Evolutionary conservation across 208 protist genomes (phyloP).

Genomic region (Phytomonas sp.): DNA sequence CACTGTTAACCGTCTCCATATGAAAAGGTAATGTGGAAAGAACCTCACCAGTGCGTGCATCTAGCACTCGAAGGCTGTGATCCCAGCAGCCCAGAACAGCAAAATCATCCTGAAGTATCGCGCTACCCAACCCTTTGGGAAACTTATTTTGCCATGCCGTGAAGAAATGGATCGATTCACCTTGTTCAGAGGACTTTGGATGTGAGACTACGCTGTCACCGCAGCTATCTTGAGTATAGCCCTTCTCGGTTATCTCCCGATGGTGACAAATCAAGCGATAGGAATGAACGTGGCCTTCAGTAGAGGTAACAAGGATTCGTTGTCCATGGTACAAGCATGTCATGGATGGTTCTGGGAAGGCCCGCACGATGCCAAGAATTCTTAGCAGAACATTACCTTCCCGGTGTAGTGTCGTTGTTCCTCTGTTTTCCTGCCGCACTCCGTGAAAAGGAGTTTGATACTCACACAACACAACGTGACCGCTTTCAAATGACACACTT

Average conservation of each 20-base stretch:
- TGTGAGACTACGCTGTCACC: constrained; percentile 1
- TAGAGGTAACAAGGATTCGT: constrained; percentile 46
- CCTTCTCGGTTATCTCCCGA: neutral
- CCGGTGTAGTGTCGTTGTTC: neutral
- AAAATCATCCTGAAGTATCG: constrained; percentile 37
- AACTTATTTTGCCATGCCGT: constrained; percentile 32
- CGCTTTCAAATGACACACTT: constrained; percentile 64
- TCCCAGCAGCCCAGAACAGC: constrained; percentile 68
- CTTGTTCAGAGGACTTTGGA: neutral
- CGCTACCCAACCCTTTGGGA: constrained; percentile 56
- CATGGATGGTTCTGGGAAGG: constrained; percentile 64
- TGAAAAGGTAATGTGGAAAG: constrained; percentile 61
- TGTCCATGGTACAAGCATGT: constrained; percentile 41
- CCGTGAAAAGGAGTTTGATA: constrained; percentile 8
- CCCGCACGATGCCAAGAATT: constrained; percentile 36
- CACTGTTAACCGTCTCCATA: constrained; percentile 44
- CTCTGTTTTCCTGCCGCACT: neutral
- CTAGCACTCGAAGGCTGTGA: constrained; percentile 60
- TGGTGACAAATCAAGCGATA: constrained; percentile 19
- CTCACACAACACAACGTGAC: constrained; percentile 45
- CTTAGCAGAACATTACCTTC: neutral
- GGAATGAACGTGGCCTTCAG: constrained; percentile 59
- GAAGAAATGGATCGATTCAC: neutral
- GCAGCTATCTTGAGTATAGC: constrained; percentile 12
- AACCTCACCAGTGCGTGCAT: constrained; percentile 31